phyloP scores from a whole-genome alignment of 1,284 basidiomycete genomes.

The Cryptococcus sp. region DNA sequence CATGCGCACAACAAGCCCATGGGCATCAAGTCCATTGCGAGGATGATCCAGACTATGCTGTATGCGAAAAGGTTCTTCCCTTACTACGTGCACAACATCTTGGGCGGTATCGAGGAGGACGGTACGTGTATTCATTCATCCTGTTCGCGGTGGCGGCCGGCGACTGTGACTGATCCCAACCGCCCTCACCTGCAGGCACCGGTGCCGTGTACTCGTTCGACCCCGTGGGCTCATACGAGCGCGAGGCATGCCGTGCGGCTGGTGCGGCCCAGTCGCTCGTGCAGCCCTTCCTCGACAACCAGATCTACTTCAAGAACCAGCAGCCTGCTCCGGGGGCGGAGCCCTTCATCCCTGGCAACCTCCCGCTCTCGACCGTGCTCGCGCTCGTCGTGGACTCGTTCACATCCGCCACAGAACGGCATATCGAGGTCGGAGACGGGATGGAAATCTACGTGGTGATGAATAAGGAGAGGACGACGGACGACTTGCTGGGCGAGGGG shows the following conservation, averaged over 20 bases:
- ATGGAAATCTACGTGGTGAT: constrained; percentile 86
- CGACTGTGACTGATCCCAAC: too few species aligned
- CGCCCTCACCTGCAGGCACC: constrained; percentile 60
- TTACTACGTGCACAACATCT: constrained; percentile 92
- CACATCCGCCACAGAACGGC: constrained; percentile 88
- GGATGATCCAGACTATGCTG: constrained; percentile 93
- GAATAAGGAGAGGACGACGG: constrained; percentile 62
- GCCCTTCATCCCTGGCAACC: constrained; percentile 64
- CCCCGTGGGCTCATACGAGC: constrained; percentile 91
- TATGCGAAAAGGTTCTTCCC: constrained; percentile 93
- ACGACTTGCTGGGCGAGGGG: constrained; percentile 61
- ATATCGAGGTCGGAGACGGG: constrained; percentile 95
- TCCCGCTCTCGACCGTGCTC: constrained; percentile 75
- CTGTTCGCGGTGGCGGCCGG: too few species aligned
- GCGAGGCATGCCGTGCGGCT: constrained; percentile 88
- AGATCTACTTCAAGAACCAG: constrained; percentile 97
- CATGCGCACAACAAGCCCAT: constrained; percentile 92
- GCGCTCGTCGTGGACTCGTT: constrained; percentile 76
- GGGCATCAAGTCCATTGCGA: constrained; percentile 84
- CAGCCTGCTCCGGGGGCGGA: constrained; percentile 59
- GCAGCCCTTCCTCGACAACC: constrained; percentile 94
- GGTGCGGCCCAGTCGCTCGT: constrained; percentile 85
- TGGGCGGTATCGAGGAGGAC: constrained; percentile 89
- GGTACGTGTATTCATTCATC: too few species aligned
- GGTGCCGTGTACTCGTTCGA: constrained; percentile 97